These are phyloP conservation scores for Cryptococcus sp. DNA, from an alignment of 1,284 basidiomycete species.

Conservation along the genomic window DNA sequence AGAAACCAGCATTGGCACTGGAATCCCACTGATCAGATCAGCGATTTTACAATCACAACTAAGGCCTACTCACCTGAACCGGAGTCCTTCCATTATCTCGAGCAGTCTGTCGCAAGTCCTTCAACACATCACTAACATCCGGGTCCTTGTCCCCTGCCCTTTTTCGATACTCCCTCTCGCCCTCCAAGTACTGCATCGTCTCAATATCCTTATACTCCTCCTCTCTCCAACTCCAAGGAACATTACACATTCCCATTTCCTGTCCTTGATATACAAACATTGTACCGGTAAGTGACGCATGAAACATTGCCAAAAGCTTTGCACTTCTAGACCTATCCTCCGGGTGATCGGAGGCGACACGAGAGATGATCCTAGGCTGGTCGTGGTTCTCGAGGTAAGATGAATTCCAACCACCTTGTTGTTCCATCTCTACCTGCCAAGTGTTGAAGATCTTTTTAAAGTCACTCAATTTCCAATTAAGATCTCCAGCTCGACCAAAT, in stretches of 20 bases:
- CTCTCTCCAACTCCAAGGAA: conserved; percentile 61
- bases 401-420: conserved; percentile 60
- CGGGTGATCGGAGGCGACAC: conserved; percentile 61
- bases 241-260: conserved; percentile 65
- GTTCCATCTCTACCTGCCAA: conserved; percentile 60
- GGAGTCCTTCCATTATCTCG: conserved; percentile 41
- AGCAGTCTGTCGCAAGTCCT: conserved; percentile 35
- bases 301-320: conserved; percentile 62
- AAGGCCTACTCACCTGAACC: conserved; percentile 17
- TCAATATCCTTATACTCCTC: conserved; percentile 64
- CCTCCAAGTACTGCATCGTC: conserved; percentile 33
- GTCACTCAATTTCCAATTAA: conserved; percentile 56
- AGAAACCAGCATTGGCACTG: conserved; percentile 60
- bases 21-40: conserved; percentile 56
- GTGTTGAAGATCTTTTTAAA: conserved; percentile 57
- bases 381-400: conserved; percentile 48
- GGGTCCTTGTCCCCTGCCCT: conserved; percentile 37
- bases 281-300: conserved; percentile 62
- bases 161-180: conserved; percentile 37
- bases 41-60: not conserved
- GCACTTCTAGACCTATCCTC: conserved; percentile 59
- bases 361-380: conserved; percentile 58
- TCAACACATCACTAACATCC: conserved; percentile 43
- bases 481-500: conserved; percentile 13
- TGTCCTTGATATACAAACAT: conserved; percentile 70